Percentiles rank a stretch among this genome's conserved stretches.
Evolutionary conservation across 331 rosid species (phyloP).

Genomic region (Phaseolus coccineus): DNA sequence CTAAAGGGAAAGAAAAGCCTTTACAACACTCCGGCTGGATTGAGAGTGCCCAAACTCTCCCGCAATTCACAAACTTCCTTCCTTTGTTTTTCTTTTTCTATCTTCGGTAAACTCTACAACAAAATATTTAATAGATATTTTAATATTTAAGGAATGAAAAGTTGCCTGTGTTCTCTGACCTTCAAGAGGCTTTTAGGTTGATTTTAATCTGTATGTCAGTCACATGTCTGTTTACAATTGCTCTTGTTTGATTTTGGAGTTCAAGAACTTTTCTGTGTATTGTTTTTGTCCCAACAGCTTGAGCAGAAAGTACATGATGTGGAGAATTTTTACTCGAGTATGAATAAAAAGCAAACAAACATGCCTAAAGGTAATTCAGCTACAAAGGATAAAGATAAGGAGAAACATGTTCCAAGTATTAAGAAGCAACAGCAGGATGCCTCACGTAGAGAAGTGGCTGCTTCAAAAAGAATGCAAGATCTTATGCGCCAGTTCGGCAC

Average conservation of each 20-base stretch:
- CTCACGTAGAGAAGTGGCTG: slow-evolving; percentile 75
- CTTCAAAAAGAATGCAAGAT: slow-evolving; percentile 93
- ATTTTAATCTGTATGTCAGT: slow-evolving; percentile 17
- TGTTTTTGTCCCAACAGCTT: slow-evolving; percentile 58
- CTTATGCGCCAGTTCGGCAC: slow-evolving; percentile 90
- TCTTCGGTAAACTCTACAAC: background rate
- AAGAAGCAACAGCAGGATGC: slow-evolving; percentile 86
- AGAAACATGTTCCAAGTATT: slow-evolving; percentile 73
- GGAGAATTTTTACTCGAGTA: slow-evolving; percentile 56
- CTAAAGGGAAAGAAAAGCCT: background rate
- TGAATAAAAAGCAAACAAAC: slow-evolving; percentile 57
- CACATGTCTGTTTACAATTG: slow-evolving; percentile 25
- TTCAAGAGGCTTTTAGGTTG: background rate
- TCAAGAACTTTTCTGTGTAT: slow-evolving; percentile 14
- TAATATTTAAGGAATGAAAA: slow-evolving; percentile 22
- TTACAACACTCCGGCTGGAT: background rate
- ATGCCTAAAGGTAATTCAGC: slow-evolving; percentile 61
- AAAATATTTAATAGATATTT: background rate
- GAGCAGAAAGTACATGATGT: slow-evolving; percentile 73
- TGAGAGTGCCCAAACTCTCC: background rate
- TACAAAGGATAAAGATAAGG: slow-evolving; percentile 73
- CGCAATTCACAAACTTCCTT: background rate
- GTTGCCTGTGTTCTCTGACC: background rate
- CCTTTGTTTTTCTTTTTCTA: no score
- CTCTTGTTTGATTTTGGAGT: slow-evolving; percentile 26